Conservation (phyloP, 2,329 filamentous ascomycete species). For the Nemania bipapillata region DNA sequence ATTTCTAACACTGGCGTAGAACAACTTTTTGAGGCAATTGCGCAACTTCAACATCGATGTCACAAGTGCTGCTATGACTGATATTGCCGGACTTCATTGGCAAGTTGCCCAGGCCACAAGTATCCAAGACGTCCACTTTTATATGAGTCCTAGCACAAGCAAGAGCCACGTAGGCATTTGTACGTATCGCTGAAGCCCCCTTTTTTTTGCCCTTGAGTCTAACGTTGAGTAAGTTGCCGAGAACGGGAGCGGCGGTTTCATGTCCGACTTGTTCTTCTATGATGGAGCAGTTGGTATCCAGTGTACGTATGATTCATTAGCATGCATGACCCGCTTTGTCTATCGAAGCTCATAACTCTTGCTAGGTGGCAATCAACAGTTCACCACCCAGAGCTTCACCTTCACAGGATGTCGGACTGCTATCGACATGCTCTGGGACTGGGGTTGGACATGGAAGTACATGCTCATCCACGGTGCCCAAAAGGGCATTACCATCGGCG, state of each 20-base stretch:
- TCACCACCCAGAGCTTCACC: constrained; percentile 66
- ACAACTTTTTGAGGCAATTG: too few relatives aligned
- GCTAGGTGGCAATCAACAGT: constrained; percentile 61
- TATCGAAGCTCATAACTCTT: too few relatives aligned
- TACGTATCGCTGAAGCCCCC: constrained; percentile 63
- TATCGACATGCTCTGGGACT: constrained; percentile 68
- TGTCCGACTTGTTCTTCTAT: constrained; percentile 67
- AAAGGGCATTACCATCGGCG: constrained; percentile 55
- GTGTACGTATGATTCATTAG: too few relatives aligned
- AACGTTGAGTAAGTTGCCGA: too few relatives aligned
- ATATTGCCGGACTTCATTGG: not conserved
- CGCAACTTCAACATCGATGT: too few relatives aligned
- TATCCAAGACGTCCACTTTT: not conserved
- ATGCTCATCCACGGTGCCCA: constrained; percentile 39
- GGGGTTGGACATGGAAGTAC: constrained; percentile 58
- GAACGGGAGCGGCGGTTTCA: constrained; percentile 68
- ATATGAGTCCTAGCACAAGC: constrained; percentile 54
- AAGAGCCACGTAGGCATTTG: constrained; percentile 52
- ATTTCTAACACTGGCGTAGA: too few relatives aligned
- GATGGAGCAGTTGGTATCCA: constrained; percentile 71
- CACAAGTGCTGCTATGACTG: too few relatives aligned
- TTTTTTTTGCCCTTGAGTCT: too few relatives aligned
- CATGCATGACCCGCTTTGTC: too few relatives aligned
- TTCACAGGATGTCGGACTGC: constrained; percentile 64
- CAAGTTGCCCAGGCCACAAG: not conserved